Evolutionary conservation across 164 flowering plant genomes (phyloP).

Genomic region (grape (Vitis vinifera)): DNA sequence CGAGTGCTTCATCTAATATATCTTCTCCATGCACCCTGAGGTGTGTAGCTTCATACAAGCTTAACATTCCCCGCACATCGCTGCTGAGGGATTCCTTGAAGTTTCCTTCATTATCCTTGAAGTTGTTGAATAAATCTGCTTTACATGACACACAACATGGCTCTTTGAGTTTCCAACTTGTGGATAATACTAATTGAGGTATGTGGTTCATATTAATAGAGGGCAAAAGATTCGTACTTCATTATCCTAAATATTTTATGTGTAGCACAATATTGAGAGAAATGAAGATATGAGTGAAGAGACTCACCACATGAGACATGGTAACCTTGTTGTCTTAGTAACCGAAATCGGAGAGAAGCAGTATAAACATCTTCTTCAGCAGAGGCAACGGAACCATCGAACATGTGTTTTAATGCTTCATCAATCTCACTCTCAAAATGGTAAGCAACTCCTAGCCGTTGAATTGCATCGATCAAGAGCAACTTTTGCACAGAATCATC

Average conservation of each 20-base stretch:
- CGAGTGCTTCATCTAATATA: slow-evolving; percentile 45
- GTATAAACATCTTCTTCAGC: neutral
- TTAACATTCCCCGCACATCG: slow-evolving; percentile 41
- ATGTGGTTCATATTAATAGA: too few species aligned
- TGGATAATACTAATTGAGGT: too few species aligned
- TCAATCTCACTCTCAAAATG: slow-evolving; percentile 25
- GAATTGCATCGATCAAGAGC: slow-evolving; percentile 17
- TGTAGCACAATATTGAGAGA: too few species aligned
- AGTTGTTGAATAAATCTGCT: slow-evolving; percentile 42
- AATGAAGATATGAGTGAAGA: too few species aligned
- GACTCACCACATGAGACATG: slow-evolving; percentile 10
- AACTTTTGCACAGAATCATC: neutral
- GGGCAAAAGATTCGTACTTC: too few species aligned
- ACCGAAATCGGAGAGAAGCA: slow-evolving; percentile 22
- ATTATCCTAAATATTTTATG: too few species aligned
- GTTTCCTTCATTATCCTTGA: slow-evolving; percentile 35
- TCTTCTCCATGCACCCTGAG: slow-evolving; percentile 46
- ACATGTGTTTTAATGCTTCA: neutral
- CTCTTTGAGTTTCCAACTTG: too few species aligned
- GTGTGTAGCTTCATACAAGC: slow-evolving; percentile 54
- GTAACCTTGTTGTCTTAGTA: slow-evolving; percentile 29
- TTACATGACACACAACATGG: neutral
- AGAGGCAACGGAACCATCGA: too few species aligned
- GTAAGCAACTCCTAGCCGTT: slow-evolving; percentile 26
- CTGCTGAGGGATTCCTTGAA: slow-evolving; percentile 25